Base-by-base conservation (phyloP, 768 basidiomycete genomes). In the Phallus indusiatus region DNA sequence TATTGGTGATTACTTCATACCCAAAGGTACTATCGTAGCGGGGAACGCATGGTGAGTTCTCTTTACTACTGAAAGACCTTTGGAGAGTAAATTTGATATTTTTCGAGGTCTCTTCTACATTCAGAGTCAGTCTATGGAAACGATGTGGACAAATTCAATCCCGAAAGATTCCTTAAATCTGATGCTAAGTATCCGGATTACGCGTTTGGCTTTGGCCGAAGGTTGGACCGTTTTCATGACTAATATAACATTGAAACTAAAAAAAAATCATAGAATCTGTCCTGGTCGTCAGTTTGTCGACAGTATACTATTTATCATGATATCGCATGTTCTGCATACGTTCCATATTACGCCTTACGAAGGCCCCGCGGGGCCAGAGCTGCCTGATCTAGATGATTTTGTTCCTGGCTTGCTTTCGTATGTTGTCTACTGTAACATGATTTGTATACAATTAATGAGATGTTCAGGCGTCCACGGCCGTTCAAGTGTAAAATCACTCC, bases 281-380 rank as follows among this genome's bases (percentile, higher is more conserved):
- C 22, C 50, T 12, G 50, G 50, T 22, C 21, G 50, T 22, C 7
- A 22, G 2, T 16, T 51, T 9, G 50, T 16, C 18, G 50, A 51
- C 18, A 51, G 18, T 18, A 34, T 34, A 22, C 21, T 51, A 5
- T 51, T 51, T 34, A 51, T 51, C 17, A 34, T 57, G 20, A 59
- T 64, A 12, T 56, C 62, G 7, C 49, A 36, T n/a, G 59, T 64
- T 28, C 51, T 64, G 57, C 54, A 63, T 20, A 34, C 28, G 3
- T 64, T 64, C 34, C 53, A 59, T 47, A 60, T 64, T 21, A 37
- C 50, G 6, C 56, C 58, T 11, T 12, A 21, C 3, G 28, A 46
- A 28, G 62, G 60, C 53, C 33, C 33, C 33, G 59, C 71, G n/a
- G 80, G 78, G 8, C 66, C 70, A 17, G 73, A 71, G 24, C 69